Evolutionary conservation across 1,139 yeast genomes (phyloP), one percentile per base, ranked within the genome.

Genomic region (Ogataea hybrid): DNA sequence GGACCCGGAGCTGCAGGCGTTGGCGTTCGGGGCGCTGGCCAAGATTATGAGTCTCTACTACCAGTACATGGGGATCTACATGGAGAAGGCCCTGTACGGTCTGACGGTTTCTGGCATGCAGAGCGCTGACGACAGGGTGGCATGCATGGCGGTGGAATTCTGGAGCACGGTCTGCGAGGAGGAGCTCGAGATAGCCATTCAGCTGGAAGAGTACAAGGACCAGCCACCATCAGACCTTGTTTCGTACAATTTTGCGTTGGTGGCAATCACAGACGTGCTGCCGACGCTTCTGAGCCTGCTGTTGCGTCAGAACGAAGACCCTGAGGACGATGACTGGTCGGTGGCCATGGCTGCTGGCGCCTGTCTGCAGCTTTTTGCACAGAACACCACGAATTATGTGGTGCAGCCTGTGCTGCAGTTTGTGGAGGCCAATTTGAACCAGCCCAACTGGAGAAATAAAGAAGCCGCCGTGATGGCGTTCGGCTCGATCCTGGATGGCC

Each of bases 401-500:
- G 89, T 90, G 33, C 84, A 81, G 49, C 92, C 95, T 35, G 87
- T 95, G 5, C 69, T 92, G 49, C 75, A 74, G 43, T 92, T 89
- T 68, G 96, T 92, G 28, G 90, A 84, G 52, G 73, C 77, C 33
- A 85, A 87, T 59, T 75, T 92, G 43, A 64, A 66, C 8, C 67
- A 75, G 23, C 57, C 64, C 8, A 73, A 77, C 52, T 92, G 98
- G 98, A 80, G 95, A 65, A 69, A 79, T 44, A 82, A 96, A 57
- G 98, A 92, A 68, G 97, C 98, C 20, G 95, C 97, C 1, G 96
- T 92, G 6, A 92, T 92, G 98, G 97, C 98, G 0, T 92, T 92
- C 64, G 98, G 98, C 28, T 89, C 97, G 7, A 88, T 92, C 47
- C 73, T 92, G 55, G 97, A 90, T 54, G 98, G 98, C 15, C 97